Evolutionary conservation across 2,329 filamentous ascomycete species (phyloP).

Genomic region (Macrophomina tecta): DNA sequence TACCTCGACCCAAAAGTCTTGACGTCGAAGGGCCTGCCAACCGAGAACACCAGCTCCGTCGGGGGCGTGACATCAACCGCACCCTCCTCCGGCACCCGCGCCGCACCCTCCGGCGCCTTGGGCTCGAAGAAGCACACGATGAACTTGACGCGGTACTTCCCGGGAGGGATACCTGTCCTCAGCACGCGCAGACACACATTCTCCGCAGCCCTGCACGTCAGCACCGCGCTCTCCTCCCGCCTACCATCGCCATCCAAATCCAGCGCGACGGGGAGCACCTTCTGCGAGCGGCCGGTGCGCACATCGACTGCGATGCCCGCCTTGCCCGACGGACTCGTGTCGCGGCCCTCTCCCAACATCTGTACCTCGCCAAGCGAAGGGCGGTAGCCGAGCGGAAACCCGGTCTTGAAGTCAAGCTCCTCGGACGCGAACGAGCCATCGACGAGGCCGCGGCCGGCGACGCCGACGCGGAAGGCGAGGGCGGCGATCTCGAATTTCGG

Average conservation of each 20-base stretch:
- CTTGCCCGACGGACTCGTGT: slow-evolving; percentile 39
- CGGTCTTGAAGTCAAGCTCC: slow-evolving; percentile 48
- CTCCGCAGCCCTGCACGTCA: slow-evolving; percentile 40
- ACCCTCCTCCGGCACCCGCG: slow-evolving; percentile 27
- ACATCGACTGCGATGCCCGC: slow-evolving; percentile 39
- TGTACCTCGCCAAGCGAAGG: slow-evolving; percentile 35
- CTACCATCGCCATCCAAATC: slow-evolving; percentile 45
- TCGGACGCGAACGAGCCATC: slow-evolving; percentile 41
- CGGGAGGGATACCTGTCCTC: slow-evolving; percentile 46
- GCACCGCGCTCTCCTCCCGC: slow-evolving; percentile 43
- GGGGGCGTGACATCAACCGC: slow-evolving; percentile 33
- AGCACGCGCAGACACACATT: slow-evolving; percentile 44
- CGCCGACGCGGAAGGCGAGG: slow-evolving; percentile 41
- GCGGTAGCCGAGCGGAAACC: slow-evolving; percentile 38
- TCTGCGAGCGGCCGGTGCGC: slow-evolving; percentile 35
- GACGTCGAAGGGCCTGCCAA: slow-evolving; percentile 45
- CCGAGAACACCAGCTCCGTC: slow-evolving; percentile 43
- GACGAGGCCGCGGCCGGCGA: slow-evolving; percentile 39
- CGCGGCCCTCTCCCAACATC: slow-evolving; percentile 35
- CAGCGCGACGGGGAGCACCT: slow-evolving; percentile 43
- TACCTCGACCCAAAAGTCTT: slow-evolving; percentile 39
- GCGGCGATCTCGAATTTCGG: slow-evolving; percentile 44
- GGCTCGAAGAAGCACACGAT: slow-evolving; percentile 32
- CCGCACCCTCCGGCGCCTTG: slow-evolving; percentile 6
- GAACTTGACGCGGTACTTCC: slow-evolving; percentile 45